A percentile compares a stretch with the other conserved stretches of the same genome.
These are phyloP conservation scores for Dactylonectria estremocensis DNA, from an alignment of 2,329 filamentous ascomycete genomes.

Conservation along the genomic window DNA sequence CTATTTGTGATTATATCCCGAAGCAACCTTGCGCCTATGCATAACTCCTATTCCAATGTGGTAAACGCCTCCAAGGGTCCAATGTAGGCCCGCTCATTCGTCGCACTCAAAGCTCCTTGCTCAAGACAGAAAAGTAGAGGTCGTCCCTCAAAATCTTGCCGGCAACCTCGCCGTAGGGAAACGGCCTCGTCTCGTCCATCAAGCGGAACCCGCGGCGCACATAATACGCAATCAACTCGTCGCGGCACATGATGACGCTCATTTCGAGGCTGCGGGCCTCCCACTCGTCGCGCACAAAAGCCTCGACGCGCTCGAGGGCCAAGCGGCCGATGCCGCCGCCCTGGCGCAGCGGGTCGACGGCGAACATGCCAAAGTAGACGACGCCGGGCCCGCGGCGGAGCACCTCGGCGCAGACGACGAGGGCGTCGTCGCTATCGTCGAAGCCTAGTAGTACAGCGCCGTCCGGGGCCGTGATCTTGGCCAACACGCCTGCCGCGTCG, in stretches of 20 bases:
- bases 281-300: constrained; percentile 52
- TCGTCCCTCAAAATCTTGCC: constrained; percentile 59
- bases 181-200: constrained; percentile 58
- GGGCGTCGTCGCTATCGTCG: constrained; percentile 37
- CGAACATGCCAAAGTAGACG: constrained; percentile 65
- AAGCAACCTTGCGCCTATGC: not conserved
- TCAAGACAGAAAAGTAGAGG: constrained; percentile 59
- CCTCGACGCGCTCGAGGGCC: constrained; percentile 60
- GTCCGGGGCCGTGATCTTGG: constrained; percentile 58
- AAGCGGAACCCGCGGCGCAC: constrained; percentile 58
- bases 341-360: constrained; percentile 61
- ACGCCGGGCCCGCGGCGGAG: constrained; percentile 45
- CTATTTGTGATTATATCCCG: not conserved
- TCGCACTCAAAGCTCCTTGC: constrained; percentile 54
- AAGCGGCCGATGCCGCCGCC: constrained; percentile 60
- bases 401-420: constrained; percentile 64
- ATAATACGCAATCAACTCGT: constrained; percentile 64
- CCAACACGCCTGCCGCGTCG: constrained; percentile 52
- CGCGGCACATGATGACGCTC: constrained; percentile 59
- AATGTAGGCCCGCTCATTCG: not conserved
- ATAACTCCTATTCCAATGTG: not conserved
- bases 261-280: constrained; percentile 58
- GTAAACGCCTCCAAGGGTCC: not conserved
- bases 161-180: constrained; percentile 58
- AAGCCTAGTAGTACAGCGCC: constrained; percentile 55